Evolutionary conservation across 2,329 filamentous ascomycete species (phyloP), one percentile per base, ranked within the genome.

Genomic region (Alternaria ethzedia): DNA sequence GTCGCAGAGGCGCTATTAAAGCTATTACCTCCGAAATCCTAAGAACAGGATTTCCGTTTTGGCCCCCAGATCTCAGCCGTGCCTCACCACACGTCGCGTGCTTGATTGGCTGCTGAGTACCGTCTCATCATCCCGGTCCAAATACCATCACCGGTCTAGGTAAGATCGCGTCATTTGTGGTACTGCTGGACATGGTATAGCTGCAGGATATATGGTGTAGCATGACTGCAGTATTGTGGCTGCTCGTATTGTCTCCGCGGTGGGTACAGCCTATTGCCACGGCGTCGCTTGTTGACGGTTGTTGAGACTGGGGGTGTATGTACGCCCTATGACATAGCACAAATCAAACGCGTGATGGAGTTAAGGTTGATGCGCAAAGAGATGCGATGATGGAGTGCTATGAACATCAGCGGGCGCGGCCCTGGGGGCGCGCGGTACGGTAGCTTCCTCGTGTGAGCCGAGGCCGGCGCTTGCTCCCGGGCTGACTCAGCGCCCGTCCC

Each of bases 1-100:
- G 26, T 46, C 17, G 25, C 54, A 23, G 5, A 56, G 41, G 23
- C 52, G 25, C 15, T 28, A n/a, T 44, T 21, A 20, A 23, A 20
- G 52, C 23, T 45, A 13, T 55, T 5, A 51, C 25, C 15, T 13
- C 26, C n/a, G 25, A 7, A 4, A 15, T 32, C 30, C 30, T 7
- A 13, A 32, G 30, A 32, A 15, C 12, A 32, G 15, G 30, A 17
- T 3, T 32, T 32, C 26, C 10, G 23, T 23, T 5, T 32, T 17
- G 13, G 54, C 54, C 54, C 54, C 54, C 54, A 56, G 17, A 47
- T 13, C 17, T 21, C 43, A 56, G 54, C 54, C 43, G 54, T 56
- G 26, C 13, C 3, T 26, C 0, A 6, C 2, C 43, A 47, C 43
- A 32, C 25, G 13, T 7, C n/a, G 13, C 6, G 13, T 6, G 0